These are phyloP conservation scores for Raffaelea deltoideospora DNA, from an alignment of 2,329 filamentous ascomycete genomes.

Conservation along the genomic window DNA sequence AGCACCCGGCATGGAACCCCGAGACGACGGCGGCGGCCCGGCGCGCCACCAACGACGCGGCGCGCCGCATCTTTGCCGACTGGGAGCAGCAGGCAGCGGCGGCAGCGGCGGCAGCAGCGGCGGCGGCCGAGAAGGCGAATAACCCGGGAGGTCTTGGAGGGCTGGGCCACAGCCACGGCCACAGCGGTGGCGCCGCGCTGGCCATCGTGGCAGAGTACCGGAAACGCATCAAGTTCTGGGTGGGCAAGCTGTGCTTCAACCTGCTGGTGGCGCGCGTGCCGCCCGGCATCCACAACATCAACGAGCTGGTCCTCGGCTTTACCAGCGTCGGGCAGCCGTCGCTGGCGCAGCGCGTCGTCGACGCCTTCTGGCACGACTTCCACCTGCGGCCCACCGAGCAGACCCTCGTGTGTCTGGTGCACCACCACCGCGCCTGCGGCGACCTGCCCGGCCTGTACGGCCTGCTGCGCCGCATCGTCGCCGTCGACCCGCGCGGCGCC, in stretches of 20 bases:
- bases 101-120: background rate
- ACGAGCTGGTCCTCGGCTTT: conserved; percentile 54
- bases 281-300: conserved; percentile 55
- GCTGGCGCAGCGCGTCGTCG: conserved; percentile 36
- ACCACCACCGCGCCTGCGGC: conserved; percentile 29
- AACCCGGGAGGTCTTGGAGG: no score
- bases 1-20: conserved; percentile 11
- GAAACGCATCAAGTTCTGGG: conserved; percentile 8
- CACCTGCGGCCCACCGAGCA: conserved; percentile 30
- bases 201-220: conserved; percentile 1
- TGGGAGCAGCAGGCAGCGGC: conserved; percentile 9
- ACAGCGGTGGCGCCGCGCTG: background rate
- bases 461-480: conserved; percentile 30
- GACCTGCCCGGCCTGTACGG: conserved; percentile 27
- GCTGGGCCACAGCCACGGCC: background rate
- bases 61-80: conserved; percentile 12
- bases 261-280: conserved; percentile 45
- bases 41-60: conserved; percentile 11
- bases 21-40: conserved; percentile 9
- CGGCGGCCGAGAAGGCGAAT: background rate
- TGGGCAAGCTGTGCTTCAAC: conserved; percentile 44
- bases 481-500: conserved; percentile 23
- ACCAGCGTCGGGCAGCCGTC: conserved; percentile 31
- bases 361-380: conserved; percentile 30
- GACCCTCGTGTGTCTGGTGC: conserved; percentile 32